Evolutionary conservation across 2,329 filamentous ascomycete species (phyloP), one percentile per base, ranked within the genome.

Genomic region (Geoglossum cookeanum): DNA sequence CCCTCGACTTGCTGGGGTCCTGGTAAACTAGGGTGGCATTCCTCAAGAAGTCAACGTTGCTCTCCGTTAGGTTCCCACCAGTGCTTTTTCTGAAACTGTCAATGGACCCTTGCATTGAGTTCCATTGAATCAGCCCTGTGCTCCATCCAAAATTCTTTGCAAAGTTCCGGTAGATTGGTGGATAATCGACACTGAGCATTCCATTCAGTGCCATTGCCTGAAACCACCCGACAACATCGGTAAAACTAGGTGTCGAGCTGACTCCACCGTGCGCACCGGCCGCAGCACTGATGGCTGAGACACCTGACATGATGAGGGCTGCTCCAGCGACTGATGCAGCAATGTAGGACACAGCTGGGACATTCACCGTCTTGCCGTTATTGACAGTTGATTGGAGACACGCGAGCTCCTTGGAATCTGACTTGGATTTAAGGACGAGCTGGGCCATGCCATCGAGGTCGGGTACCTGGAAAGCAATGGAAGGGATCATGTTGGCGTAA

Each of bases 141-240:
- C 87, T 91, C 74, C 96, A 97, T 52, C 77, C 90, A 68, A 98
- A 97, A 72, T 97, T 97, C 72, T 87, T 87, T 60, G 85, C 75
- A 70, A 95, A 98, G 68, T 83, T 91, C 63, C 83, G 81, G 72
- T 97, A 97, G 42, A 97, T 81, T 39, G 80, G 75, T 3, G 92
- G 92, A 63, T 95, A 89, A 64, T 83, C 80, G 64, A 94, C 90
- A 59, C 87, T 94, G 68, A 95, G 77, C 92, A 97, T 97, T 62
- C 92, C 90, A 69, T 92, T 96, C 74, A 92, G 85, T 32, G 92
- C 89, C 76, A 97, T 85, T 55, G 85, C 84, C 70, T 97, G 90
- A 69, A 97, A 95, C 80, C 87, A 94, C 60, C 84, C 82, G 62
- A 95, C 78, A 53, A 94, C 82, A 65, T 96, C 87, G 49, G 77